Conservation (phyloP, 768 basidiomycete species). For the Suillus weaverae region DNA sequence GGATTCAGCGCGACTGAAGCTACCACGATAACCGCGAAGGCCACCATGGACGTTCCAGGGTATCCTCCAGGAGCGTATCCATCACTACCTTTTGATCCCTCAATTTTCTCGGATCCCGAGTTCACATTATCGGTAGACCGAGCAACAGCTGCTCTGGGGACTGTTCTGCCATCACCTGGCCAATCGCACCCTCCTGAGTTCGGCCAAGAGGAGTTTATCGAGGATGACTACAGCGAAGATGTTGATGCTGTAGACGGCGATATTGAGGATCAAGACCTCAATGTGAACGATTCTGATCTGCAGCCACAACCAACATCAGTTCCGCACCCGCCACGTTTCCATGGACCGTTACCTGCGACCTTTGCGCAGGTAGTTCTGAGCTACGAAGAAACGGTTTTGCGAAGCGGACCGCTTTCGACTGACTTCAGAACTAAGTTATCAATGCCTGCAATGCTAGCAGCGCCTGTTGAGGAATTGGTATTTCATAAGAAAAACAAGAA, state of each 20-base stretch:
- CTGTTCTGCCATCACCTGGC: conserved; percentile 29
- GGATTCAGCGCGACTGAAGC: conserved; percentile 31
- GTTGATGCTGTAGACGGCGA: conserved; percentile 45
- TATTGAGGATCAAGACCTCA: conserved; percentile 39
- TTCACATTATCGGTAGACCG: conserved; percentile 53
- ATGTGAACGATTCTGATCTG: conserved; percentile 29
- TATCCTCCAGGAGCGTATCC: conserved; percentile 45
- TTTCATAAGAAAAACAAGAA: conserved; percentile 47
- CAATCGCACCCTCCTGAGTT: conserved; percentile 37
- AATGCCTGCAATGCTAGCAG: conserved; percentile 18
- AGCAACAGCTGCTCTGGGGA: conserved; percentile 38
- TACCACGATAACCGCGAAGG: conserved; percentile 21
- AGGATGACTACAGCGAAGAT: conserved; percentile 50
- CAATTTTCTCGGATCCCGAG: conserved; percentile 54
- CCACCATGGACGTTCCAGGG: conserved; percentile 31
- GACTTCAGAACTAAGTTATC: conserved; percentile 29
- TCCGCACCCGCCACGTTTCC: conserved; percentile 15
- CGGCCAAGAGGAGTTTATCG: conserved; percentile 35
- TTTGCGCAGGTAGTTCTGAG: conserved; percentile 42
- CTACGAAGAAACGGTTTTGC: conserved; percentile 36
- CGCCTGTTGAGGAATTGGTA: conserved; percentile 20
- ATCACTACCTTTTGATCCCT: conserved; percentile 48
- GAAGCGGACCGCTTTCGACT: conserved; percentile 14
- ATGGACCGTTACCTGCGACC: conserved; percentile 23
- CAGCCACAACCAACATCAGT: conserved; percentile 23